Conservation (phyloP, 2,329 filamentous ascomycete genomes). For the Hypoxylon sp. region DNA sequence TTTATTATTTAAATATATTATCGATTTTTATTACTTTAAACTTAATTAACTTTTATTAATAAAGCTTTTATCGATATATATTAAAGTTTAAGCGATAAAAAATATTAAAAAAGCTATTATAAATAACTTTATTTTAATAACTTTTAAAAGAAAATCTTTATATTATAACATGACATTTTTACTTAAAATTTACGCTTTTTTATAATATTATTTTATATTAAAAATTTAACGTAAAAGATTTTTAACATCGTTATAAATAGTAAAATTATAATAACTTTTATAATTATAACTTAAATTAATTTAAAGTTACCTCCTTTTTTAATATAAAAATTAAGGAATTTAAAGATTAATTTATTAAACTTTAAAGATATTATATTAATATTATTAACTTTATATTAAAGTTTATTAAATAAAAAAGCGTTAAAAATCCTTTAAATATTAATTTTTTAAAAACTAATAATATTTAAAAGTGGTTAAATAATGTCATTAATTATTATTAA, state of each 20-base stretch:
- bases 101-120: neutral
- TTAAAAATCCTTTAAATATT: neutral
- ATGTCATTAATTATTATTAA: conserved; percentile 4
- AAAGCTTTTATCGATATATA: conserved; percentile 5
- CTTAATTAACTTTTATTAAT: neutral
- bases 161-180: neutral
- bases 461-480: too few relatives aligned
- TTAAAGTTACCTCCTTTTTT: neutral
- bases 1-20: neutral
- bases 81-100: neutral
- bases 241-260: too few relatives aligned
- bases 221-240: too few relatives aligned
- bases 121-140: neutral
- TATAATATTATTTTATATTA: too few relatives aligned
- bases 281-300: conserved; percentile 1
- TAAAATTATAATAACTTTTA: neutral
- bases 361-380: conserved; percentile 1
- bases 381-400: neutral
- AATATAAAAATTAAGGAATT: conserved; percentile 4
- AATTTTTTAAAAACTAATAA: conserved; percentile 2
- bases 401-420: neutral
- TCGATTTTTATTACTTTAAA: conserved; percentile 1
- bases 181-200: neutral
- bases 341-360: neutral
- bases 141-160: neutral